Evolutionary conservation across 2,329 filamentous ascomycete species (phyloP).

Genomic region (Dendrostoma leiphaemia): DNA sequence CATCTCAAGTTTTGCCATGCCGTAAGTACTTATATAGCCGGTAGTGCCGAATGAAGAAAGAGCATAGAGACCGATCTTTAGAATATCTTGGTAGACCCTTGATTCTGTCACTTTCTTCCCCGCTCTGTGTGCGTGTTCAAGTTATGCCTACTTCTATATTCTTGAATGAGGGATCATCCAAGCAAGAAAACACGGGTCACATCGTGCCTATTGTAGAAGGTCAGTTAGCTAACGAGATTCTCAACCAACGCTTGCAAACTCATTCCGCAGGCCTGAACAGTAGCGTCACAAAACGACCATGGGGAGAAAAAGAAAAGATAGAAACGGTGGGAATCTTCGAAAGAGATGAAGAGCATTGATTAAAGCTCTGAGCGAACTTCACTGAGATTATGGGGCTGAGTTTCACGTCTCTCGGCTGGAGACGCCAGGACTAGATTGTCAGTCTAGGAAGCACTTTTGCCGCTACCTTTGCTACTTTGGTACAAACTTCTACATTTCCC

Average conservation of each 20-base stretch:
- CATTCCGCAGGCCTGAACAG: neutral
- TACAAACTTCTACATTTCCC: no score
- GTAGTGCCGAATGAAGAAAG: no score
- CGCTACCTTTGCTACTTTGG: no score
- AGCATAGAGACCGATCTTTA: no score
- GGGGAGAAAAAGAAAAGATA: conserved; percentile 3
- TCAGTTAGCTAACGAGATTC: neutral
- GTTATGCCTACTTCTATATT: no score
- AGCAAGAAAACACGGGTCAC: neutral
- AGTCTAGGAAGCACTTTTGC: neutral
- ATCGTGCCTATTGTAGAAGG: neutral
- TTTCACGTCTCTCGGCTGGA: neutral
- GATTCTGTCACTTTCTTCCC: no score
- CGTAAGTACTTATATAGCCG: no score
- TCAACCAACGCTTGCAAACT: neutral
- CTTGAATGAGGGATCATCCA: no score
- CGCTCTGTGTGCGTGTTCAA: no score
- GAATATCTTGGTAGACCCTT: no score
- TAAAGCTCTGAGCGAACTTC: neutral
- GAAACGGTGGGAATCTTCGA: neutral
- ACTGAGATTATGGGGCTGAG: neutral
- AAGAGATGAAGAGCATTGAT: neutral
- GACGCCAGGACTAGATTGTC: neutral
- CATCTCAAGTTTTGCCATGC: no score
- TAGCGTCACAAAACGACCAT: neutral